Evolutionary conservation across 2,329 filamentous ascomycete genomes (phyloP), one percentile per base, ranked within the genome.

Genomic region (Monilinia vaccinii-corymbosi): DNA sequence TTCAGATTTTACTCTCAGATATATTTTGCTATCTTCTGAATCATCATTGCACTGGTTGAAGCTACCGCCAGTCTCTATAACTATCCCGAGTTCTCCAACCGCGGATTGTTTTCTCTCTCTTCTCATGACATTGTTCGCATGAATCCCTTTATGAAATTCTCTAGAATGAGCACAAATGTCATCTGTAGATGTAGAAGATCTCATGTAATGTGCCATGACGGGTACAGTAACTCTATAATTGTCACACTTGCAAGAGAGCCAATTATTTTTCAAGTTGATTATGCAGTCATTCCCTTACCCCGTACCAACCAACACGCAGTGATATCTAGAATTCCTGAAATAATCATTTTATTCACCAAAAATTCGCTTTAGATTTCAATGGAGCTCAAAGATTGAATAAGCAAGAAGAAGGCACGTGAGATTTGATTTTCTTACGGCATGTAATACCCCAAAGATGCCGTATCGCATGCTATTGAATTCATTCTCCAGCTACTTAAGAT

Each of bases 261-360:
- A 4, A 14, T 36, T 11, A 10, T 5, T 44, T 21, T 23, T 10
- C 25, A 5, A 14, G n/a, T 14, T 45, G 4, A 13, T 25, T 25
- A 14, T 23, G 11, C 4, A 23, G 0, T 4, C n/a, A 21, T 44
- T 28, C 25, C 25, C 2, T n/a, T n/a, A n/a, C n/a, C 23, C 23
- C 23, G 8, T 14, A 46, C 2, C 11, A 4, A 2, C 13, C 6
- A 14, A 0, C 8, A 46, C 1, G 0, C 13, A n/a, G n/a, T 16
- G 6, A 16, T 5, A 25, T 23, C 4, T 14, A 25, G 13, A 28
- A 44, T 25, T 46, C 10, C 25, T 23, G 5, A 45, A 47, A 36
- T 4, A 16, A 14, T 14, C 13, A 14, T 14, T 36, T 14, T 36
- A 10, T 36, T 36, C 9, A 13, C 9, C 2, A 13, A 13, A 36